phyloP scores from a whole-genome alignment of 345 rosid species.

The Arabidopsis suecica region DNA sequence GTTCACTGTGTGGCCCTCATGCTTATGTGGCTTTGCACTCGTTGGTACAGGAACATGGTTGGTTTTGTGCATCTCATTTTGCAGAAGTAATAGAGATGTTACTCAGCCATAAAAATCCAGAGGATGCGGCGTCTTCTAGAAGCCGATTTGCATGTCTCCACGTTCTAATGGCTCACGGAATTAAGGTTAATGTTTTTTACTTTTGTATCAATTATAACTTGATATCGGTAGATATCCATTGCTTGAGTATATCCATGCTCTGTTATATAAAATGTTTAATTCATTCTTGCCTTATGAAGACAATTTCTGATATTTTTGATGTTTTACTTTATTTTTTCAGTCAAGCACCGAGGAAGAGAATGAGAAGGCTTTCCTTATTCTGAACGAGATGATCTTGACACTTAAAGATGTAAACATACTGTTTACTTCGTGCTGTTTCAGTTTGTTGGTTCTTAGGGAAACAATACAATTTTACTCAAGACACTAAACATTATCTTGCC shows the following conservation, averaged over 20 bases:
- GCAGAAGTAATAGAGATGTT: slow-evolving; percentile 75
- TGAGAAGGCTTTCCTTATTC: slow-evolving; percentile 78
- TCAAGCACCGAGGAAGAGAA: slow-evolving; percentile 67
- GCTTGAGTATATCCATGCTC: neutral
- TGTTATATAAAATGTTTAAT: neutral
- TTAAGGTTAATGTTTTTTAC: slow-evolving; percentile 59
- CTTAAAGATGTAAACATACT: slow-evolving; percentile 77
- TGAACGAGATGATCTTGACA: slow-evolving; percentile 84
- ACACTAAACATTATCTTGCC: neutral
- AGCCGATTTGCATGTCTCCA: slow-evolving; percentile 81
- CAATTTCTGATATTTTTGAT: slow-evolving; percentile 23
- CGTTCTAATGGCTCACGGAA: slow-evolving; percentile 63
- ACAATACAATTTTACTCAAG: slow-evolving; percentile 7
- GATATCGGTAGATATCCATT: slow-evolving; percentile 4
- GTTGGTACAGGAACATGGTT: slow-evolving; percentile 68
- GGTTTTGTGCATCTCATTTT: slow-evolving; percentile 73
- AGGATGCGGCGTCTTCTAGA: slow-evolving; percentile 55
- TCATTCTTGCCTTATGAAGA: neutral
- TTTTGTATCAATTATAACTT: slow-evolving; percentile 19
- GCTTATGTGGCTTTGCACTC: slow-evolving; percentile 34
- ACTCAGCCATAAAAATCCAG: slow-evolving; percentile 63
- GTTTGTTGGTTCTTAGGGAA: slow-evolving; percentile 20
- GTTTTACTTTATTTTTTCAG: slow-evolving; percentile 54
- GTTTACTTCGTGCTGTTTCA: slow-evolving; percentile 14
- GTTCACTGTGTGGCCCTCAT: slow-evolving; percentile 20